A percentile compares a stretch with the other conserved stretches of the same genome.
Conservation (phyloP, 768 basidiomycete genomes). For the Rhodocollybia butyracea region DNA sequence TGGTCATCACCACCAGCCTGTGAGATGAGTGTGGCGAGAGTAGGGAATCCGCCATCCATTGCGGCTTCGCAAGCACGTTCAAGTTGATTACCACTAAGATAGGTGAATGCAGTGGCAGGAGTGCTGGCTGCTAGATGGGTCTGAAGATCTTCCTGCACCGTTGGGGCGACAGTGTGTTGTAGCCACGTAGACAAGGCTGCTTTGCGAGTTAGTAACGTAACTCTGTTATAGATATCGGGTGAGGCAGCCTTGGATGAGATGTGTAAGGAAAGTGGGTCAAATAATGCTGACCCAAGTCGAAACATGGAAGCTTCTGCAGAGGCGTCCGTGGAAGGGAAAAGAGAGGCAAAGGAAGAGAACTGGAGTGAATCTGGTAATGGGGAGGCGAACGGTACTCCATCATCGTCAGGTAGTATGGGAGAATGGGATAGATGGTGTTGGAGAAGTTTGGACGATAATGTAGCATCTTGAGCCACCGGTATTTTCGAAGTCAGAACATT, state of each 20-base stretch:
- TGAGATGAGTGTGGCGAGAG: slow-evolving; percentile 85
- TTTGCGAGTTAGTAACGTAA: slow-evolving; percentile 67
- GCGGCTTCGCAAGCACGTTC: slow-evolving; percentile 76
- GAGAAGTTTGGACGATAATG: slow-evolving; percentile 59
- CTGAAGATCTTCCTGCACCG: slow-evolving; percentile 71
- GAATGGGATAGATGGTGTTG: slow-evolving; percentile 76
- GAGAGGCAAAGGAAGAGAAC: slow-evolving; percentile 73
- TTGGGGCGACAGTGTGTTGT: slow-evolving; percentile 61
- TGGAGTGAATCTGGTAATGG: slow-evolving; percentile 57
- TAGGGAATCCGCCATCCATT: slow-evolving; percentile 71
- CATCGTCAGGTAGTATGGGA: slow-evolving; percentile 65
- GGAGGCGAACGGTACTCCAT: slow-evolving; percentile 65
- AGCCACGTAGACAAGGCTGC: slow-evolving; percentile 84
- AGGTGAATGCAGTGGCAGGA: slow-evolving; percentile 62
- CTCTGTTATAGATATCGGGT: slow-evolving; percentile 59
- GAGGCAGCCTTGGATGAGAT: slow-evolving; percentile 49
- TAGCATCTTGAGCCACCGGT: slow-evolving; percentile 36
- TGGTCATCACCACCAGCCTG: slow-evolving; percentile 79
- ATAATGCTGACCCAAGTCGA: slow-evolving; percentile 85
- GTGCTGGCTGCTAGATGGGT: slow-evolving; percentile 40
- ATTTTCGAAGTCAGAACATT: slow-evolving; percentile 53
- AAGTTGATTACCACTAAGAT: slow-evolving; percentile 87
- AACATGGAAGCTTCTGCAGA: slow-evolving; percentile 79
- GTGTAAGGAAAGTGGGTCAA: slow-evolving; percentile 75
- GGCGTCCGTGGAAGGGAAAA: slow-evolving; percentile 69